Percentiles rank a stretch among this genome's conserved stretches.
Conservation (phyloP, 192 early-diverging fungal genomes). For the Coemansia guatemalensis region DNA sequence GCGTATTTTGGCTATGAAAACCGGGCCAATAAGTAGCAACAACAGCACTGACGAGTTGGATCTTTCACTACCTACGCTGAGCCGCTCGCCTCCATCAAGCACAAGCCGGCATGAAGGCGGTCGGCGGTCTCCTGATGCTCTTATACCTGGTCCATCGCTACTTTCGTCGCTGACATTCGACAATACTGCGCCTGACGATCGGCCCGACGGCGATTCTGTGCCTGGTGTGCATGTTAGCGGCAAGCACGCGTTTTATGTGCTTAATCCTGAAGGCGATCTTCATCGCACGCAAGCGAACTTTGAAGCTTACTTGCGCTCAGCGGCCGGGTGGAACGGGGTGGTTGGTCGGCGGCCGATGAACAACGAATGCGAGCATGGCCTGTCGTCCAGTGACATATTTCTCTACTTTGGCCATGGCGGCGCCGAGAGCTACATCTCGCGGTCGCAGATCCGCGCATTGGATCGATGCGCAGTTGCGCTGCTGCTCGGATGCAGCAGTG, state of each 20-base stretch:
- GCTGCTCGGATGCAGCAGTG: conserved; percentile 95
- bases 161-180: conserved; percentile 9
- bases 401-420: conserved; percentile 96
- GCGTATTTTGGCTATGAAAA: conserved; percentile 52
- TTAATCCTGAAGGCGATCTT: conserved; percentile 92
- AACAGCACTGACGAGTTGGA: not conserved
- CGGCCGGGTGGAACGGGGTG: conserved; percentile 68
- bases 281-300: conserved; percentile 79
- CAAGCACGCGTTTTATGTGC: conserved; percentile 69
- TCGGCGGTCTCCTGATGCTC: not conserved
- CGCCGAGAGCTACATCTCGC: conserved; percentile 78
- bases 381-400: conserved; percentile 62
- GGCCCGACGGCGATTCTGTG: too few relatives aligned
- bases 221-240: conserved; percentile 35
- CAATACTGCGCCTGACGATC: not conserved
- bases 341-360: conserved; percentile 67
- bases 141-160: not conserved
- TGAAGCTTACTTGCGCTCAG: conserved; percentile 31
- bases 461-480: conserved; percentile 74
- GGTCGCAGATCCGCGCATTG: conserved; percentile 64
- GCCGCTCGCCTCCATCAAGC: too few relatives aligned
- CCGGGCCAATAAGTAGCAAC: not conserved
- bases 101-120: too few relatives aligned
- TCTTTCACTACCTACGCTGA: too few relatives aligned
- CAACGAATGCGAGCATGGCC: conserved; percentile 59